Conservation (phyloP, 2,329 filamentous ascomycete genomes). For the Pestalotiopsis sp. region DNA sequence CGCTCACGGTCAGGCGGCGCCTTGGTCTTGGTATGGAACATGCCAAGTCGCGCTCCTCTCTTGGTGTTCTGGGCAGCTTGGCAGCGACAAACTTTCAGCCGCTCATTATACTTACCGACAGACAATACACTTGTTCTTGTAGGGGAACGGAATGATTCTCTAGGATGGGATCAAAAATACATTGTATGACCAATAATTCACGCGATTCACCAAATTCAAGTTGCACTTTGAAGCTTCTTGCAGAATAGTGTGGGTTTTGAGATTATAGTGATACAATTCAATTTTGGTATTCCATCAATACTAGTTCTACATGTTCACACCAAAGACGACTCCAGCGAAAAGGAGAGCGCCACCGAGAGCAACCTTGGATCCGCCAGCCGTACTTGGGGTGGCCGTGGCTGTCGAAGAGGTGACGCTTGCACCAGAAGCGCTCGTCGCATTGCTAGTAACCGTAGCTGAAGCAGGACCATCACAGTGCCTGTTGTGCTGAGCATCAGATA, state of each 20-base stretch:
- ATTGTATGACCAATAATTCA: background rate
- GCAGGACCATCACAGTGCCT: constrained; percentile 26
- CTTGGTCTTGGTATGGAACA: background rate
- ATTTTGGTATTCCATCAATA: too few relatives aligned
- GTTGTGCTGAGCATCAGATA: background rate
- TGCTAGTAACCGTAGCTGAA: background rate
- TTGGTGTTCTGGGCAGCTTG: background rate
- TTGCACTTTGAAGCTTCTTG: too few relatives aligned
- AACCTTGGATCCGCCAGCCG: background rate
- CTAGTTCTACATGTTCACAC: background rate
- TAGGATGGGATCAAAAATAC: background rate
- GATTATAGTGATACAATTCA: too few relatives aligned
- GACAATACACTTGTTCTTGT: background rate
- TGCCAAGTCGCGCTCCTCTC: background rate
- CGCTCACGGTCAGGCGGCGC: background rate
- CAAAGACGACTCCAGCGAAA: background rate
- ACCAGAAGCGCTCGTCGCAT: background rate
- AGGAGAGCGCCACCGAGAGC: background rate
- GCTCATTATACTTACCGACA: background rate
- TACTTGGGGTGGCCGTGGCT: background rate
- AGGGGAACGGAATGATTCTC: too few relatives aligned
- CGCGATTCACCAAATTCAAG: background rate
- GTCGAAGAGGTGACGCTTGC: background rate
- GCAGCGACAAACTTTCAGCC: background rate
- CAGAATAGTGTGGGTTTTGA: too few relatives aligned